Base-by-base conservation (phyloP, 257 asterid species). In the Eucommia ulmoides region DNA sequence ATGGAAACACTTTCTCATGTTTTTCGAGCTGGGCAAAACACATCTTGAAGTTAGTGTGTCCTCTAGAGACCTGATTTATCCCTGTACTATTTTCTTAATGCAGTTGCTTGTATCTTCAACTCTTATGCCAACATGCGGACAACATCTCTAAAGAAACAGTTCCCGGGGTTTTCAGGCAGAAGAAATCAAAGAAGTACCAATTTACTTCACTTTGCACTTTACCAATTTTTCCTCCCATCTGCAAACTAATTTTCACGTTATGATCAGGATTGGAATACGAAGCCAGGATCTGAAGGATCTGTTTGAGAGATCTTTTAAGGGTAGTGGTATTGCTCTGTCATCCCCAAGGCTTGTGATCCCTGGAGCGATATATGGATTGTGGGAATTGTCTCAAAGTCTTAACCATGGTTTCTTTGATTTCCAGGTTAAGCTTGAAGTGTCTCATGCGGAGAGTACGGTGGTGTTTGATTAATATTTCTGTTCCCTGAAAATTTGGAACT, bases 271-370 rank as follows among this genome's bases (percentile, higher is more conserved):
- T n/a, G 98, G 98, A 50, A 80, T 91, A 58, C 72, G 98, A 70
- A 81, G 89, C 24, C 68, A 81, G 62, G 98, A 91, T 66, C 68
- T 86, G 59, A 70, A 77, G 61, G 94, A 85, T 53, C 10, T 54
- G 8, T 61, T 91, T 55, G 92, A 80, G 73, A 91, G 48, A 68
- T 33, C 86, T 22, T 46, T 79, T 4, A 83, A 70, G 77, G 96
- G 98, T 53, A 59, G 77, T 49, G 59, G 84, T 52, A 50, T 91
- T 55, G 96, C 96, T 55, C 93, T 91, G 58, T 91, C 96, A 53
- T 91, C 98, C 56, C 94, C 98, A 3, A 75, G 98, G 79, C 95
- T 91, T 56, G 89, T 77, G 48, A 38, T 91, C 60, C 98, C 98
- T 54, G 96, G 81, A 9, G 86, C 77, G 56, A 81, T 91, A 64